Base-by-base conservation (phyloP, 1,284 basidiomycete genomes). In the Marasmius oreades region DNA sequence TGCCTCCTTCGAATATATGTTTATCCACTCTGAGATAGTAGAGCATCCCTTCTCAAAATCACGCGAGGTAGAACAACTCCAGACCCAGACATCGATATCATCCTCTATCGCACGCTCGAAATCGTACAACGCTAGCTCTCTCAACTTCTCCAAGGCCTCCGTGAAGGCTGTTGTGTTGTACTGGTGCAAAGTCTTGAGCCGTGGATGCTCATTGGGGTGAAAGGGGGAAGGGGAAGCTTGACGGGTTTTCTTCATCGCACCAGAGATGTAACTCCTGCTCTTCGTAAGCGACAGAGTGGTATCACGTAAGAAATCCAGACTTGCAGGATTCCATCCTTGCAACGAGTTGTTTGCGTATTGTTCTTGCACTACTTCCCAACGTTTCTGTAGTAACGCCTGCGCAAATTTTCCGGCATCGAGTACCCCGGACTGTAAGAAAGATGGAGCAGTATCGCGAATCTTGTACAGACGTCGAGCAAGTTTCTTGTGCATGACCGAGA, bases 401-500 rank as follows among this genome's bases (percentile, higher is more conserved):
- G 43, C 33, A 11, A 18, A 20, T 33, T 45, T n/a, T 16, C 20
- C 58, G 0, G 60, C 59, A 0, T 52, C 52, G 10, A 60, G 23
- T 6, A 69, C 68, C 6, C 55, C 50, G 3, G 59, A 4, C 8
- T 67, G 33, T 22, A 71, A 54, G 26, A 55, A 59, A 1, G 60
- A 53, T 1, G 66, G 59, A 7, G 56, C 50, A 7, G 52, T 44
- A 33, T 44, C 36, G 45, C 61, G 55, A n/a, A 81, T 63, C 59
- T 82, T 79, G 50, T 64, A 51, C 10, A 75, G 51, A 2, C 78
- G 70, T 5, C 69, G 65, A 22, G 65, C 64, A 24, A 75, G 62
- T 57, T 79, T 79, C 12, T 62, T 31, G 22, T 64, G 63, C 67
- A 73, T 71, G 37, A 59, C 66, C 60, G 56, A 64, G 6, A 79